These are phyloP conservation scores for Colletotrichum kahawae DNA, from an alignment of 2,329 filamentous ascomycete genomes.

Conservation along the genomic window DNA sequence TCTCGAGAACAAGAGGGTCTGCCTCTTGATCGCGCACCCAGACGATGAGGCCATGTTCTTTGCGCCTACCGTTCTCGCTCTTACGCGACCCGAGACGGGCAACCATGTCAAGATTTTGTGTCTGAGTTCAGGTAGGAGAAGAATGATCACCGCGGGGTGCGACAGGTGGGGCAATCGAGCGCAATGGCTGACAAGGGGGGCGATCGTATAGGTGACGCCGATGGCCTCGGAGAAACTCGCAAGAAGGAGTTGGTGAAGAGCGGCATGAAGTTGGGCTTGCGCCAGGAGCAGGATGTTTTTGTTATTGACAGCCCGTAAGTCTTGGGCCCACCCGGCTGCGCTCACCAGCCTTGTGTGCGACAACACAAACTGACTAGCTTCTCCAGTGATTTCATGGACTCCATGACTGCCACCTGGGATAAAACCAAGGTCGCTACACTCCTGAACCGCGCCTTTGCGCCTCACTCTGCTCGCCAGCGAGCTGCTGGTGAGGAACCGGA, in stretches of 20 bases:
- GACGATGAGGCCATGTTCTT: constrained; percentile 99
- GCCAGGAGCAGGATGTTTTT: constrained; percentile 78
- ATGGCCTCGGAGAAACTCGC: constrained; percentile 82
- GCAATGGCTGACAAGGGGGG: constrained; percentile 7
- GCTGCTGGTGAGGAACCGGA: constrained; percentile 41
- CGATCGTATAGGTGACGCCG: constrained; percentile 70
- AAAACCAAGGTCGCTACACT: constrained; percentile 71
- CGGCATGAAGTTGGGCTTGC: constrained; percentile 76
- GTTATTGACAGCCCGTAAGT: constrained; percentile 79
- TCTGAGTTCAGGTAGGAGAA: constrained; percentile 73
- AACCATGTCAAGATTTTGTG: constrained; percentile 97
- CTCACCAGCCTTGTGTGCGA: not conserved
- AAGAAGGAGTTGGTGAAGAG: constrained; percentile 85
- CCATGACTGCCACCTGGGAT: constrained; percentile 83
- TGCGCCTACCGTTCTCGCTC: constrained; percentile 82
- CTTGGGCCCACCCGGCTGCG: not conserved
- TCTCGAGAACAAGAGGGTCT: constrained; percentile 83
- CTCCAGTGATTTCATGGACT: constrained; percentile 79
- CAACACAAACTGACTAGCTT: not conserved
- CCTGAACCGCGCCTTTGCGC: constrained; percentile 76
- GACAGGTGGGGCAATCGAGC: not conserved
- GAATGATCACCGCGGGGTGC: constrained; percentile 26
- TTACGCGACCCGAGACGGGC: constrained; percentile 78
- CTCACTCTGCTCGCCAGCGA: constrained; percentile 53
- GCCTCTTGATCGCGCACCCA: constrained; percentile 92